phyloP scores from a whole-genome alignment of 2,329 filamentous ascomycete genomes.

The Fusarium tanahbumbuense region DNA sequence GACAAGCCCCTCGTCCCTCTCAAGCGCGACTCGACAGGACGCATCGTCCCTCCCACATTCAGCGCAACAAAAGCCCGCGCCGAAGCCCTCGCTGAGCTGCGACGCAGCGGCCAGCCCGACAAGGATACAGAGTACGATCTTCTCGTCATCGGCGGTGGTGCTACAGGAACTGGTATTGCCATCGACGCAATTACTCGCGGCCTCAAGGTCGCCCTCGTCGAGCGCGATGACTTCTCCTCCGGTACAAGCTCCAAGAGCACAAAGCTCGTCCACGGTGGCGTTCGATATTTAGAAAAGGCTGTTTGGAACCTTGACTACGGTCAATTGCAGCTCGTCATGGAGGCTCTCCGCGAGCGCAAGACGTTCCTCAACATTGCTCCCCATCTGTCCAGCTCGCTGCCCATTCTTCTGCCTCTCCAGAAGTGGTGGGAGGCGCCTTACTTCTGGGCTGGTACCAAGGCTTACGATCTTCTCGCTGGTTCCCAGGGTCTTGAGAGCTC shows the following conservation, averaged over 20 bases:
- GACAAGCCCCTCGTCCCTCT: slow-evolving; percentile 50
- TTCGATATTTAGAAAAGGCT: slow-evolving; percentile 87
- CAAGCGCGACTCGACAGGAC: slow-evolving; percentile 52
- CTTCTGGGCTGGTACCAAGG: slow-evolving; percentile 77
- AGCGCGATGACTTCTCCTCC: slow-evolving; percentile 84
- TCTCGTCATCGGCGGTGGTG: slow-evolving; percentile 81
- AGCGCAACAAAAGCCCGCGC: slow-evolving; percentile 50
- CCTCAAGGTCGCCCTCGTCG: slow-evolving; percentile 82
- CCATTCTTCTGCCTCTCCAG: slow-evolving; percentile 85
- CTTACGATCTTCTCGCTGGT: slow-evolving; percentile 84
- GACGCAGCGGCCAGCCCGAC: slow-evolving; percentile 49
- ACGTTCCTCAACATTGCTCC: slow-evolving; percentile 87
- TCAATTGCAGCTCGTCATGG: slow-evolving; percentile 83
- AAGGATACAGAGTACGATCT: slow-evolving; percentile 76
- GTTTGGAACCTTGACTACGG: slow-evolving; percentile 87
- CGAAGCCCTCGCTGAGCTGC: slow-evolving; percentile 56
- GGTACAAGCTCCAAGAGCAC: slow-evolving; percentile 90
- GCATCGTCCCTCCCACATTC: slow-evolving; percentile 55
- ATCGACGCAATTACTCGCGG: slow-evolving; percentile 84
- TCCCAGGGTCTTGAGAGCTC: slow-evolving; percentile 86
- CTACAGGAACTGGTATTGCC: slow-evolving; percentile 83
- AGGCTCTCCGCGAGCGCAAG: slow-evolving; percentile 83
- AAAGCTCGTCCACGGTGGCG: slow-evolving; percentile 86
- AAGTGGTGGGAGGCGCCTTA: slow-evolving; percentile 87
- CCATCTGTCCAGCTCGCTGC: slow-evolving; percentile 82